A percentile compares a stretch with the other conserved stretches of the same genome.
phyloP scores from a whole-genome alignment of 371 early-diverging fungal species.

The Sporodiniella umbellata region DNA sequence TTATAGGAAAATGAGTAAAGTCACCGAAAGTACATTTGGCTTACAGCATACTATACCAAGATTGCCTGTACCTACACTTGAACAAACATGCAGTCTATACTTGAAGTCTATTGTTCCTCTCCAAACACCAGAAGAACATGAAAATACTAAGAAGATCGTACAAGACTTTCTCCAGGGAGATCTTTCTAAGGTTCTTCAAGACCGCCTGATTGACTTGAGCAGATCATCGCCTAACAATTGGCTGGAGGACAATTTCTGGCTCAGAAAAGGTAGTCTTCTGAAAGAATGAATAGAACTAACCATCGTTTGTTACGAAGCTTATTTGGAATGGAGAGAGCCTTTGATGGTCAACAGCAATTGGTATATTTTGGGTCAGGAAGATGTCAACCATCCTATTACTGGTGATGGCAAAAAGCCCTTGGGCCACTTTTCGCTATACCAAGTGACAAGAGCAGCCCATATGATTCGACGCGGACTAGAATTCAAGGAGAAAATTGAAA shows the following conservation, averaged over 20 bases:
- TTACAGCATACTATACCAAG: slow-evolving; percentile 72
- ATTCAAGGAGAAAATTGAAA: slow-evolving; percentile 69
- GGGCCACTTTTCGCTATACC: slow-evolving; percentile 71
- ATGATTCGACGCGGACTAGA: slow-evolving; percentile 69
- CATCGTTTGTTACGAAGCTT: slow-evolving; percentile 52
- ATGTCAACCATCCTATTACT: slow-evolving; percentile 61
- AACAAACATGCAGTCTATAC: slow-evolving; percentile 74
- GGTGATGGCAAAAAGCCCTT: slow-evolving; percentile 13
- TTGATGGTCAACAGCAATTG: slow-evolving; percentile 88
- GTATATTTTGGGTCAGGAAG: slow-evolving; percentile 72
- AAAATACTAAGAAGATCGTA: slow-evolving; percentile 27
- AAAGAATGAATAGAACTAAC: background rate
- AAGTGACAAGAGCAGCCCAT: slow-evolving; percentile 84
- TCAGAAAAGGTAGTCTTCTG: slow-evolving; percentile 36
- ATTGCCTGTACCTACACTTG: slow-evolving; percentile 76
- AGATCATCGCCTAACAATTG: slow-evolving; percentile 70
- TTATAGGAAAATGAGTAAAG: background rate
- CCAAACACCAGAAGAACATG: slow-evolving; percentile 34
- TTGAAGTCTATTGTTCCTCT: slow-evolving; percentile 66
- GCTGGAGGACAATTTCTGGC: slow-evolving; percentile 93
- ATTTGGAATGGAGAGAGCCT: slow-evolving; percentile 88
- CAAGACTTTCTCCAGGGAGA: slow-evolving; percentile 29
- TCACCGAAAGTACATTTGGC: slow-evolving; percentile 59
- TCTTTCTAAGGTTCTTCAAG: slow-evolving; percentile 41
- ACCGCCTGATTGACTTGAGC: slow-evolving; percentile 60